Percentiles rank a stretch among this genome's conserved stretches.
Conservation (phyloP, 78 protist genomes). For the Isochrysis galbana region DNA sequence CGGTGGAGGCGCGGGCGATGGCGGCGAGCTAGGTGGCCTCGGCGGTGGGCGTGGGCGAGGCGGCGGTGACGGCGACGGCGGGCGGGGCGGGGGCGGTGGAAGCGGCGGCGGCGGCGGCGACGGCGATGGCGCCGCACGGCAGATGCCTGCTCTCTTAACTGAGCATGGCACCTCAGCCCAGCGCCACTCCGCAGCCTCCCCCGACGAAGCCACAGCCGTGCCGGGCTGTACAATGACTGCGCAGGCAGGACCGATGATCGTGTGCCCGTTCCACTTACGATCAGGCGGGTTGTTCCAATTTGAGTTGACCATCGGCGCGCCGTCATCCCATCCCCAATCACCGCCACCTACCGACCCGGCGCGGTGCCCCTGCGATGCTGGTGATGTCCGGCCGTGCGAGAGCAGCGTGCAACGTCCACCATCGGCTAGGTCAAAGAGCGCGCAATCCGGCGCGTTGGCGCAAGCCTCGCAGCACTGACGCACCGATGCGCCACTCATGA, state of each 20-base stretch:
- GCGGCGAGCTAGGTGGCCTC: not conserved
- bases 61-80: not conserved
- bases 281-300: not conserved
- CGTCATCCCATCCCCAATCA: not conserved
- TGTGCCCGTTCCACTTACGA: not conserved
- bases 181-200: not conserved
- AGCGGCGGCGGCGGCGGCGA: slow-evolving; percentile 13
- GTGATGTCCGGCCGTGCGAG: not conserved
- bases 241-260: not conserved
- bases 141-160: not conserved
- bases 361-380: not conserved
- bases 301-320: not conserved
- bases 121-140: not conserved
- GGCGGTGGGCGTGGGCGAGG: not conserved
- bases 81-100: not conserved
- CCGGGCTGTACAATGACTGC: not conserved
- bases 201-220: too few relatives aligned
- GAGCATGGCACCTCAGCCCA: slow-evolving; percentile 3
- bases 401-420: not conserved
- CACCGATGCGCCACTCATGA: not conserved
- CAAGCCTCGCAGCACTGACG: not conserved
- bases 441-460: not conserved
- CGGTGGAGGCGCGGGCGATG: not conserved
- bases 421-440: not conserved
- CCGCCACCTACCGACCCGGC: not conserved